phyloP scores from a whole-genome alignment of 2,329 filamentous ascomycete species.

The Xylariales sp. region DNA sequence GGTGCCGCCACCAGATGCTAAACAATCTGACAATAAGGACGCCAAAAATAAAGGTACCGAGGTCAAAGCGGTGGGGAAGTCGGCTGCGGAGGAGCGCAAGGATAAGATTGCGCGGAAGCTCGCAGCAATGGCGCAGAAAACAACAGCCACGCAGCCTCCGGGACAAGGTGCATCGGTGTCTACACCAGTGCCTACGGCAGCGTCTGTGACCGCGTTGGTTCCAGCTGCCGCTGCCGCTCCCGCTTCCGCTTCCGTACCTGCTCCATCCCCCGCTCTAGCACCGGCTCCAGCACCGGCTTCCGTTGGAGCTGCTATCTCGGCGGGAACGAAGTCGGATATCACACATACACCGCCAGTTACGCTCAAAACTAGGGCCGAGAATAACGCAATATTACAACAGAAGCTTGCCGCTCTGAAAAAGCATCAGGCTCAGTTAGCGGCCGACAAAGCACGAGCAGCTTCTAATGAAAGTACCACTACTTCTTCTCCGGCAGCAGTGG shows the following conservation, averaged over 20 bases:
- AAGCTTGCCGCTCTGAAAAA: slow-evolving; percentile 81
- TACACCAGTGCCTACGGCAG: slow-evolving; percentile 20
- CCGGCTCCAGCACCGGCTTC: slow-evolving; percentile 6
- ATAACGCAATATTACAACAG: slow-evolving; percentile 77
- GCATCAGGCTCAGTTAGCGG: slow-evolving; percentile 48
- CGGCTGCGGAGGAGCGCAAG: slow-evolving; percentile 51
- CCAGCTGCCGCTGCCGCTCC: slow-evolving; percentile 2
- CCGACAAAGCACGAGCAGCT: slow-evolving; percentile 43
- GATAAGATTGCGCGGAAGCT: slow-evolving; percentile 52
- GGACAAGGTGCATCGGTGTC: slow-evolving; percentile 26
- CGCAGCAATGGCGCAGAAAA: slow-evolving; percentile 51
- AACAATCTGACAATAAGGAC: slow-evolving; percentile 20
- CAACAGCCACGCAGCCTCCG: slow-evolving; percentile 40
- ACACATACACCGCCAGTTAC: slow-evolving; percentile 48
- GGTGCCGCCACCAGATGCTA: slow-evolving; percentile 16
- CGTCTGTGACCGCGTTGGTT: slow-evolving; percentile 20
- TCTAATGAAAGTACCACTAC: slow-evolving; percentile 34
- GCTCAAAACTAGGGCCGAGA: slow-evolving; percentile 68
- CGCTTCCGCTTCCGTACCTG: slow-evolving; percentile 3
- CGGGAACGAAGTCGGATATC: slow-evolving; percentile 22
- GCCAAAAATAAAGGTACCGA: slow-evolving; percentile 24
- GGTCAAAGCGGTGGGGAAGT: slow-evolving; percentile 42
- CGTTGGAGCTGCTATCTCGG: slow-evolving; percentile 12
- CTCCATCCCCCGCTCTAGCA: background rate
- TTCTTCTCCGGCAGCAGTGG: slow-evolving; percentile 23